Evolutionary conservation across 1,284 basidiomycete species (phyloP).

Genomic region (Ganoderma boninense): DNA sequence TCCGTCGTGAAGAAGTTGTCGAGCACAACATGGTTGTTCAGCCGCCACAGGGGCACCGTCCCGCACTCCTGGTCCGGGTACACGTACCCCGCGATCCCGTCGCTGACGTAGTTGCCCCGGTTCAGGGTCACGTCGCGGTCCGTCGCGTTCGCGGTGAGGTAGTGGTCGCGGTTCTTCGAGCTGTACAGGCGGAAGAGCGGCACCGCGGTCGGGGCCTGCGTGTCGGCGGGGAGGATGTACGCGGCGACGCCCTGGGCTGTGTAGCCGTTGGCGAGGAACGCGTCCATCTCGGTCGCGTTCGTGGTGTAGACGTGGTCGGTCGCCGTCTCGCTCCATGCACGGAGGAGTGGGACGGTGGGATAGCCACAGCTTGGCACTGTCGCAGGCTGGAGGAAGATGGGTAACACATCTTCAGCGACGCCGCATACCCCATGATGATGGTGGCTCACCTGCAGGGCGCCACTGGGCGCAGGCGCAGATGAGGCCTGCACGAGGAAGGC

Average conservation of each 20-base stretch:
- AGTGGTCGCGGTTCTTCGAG: neutral
- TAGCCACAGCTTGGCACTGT: slow-evolving; percentile 3
- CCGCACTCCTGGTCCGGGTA: slow-evolving; percentile 6
- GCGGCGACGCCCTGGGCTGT: neutral
- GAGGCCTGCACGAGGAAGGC: neutral
- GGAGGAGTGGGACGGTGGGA: neutral
- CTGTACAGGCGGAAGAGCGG: slow-evolving; percentile 8
- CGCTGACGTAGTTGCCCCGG: slow-evolving; percentile 5
- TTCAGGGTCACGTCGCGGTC: neutral
- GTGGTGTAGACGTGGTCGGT: slow-evolving; percentile 7
- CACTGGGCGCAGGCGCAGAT: neutral
- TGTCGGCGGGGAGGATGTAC: slow-evolving; percentile 1
- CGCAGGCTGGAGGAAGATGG: neutral
- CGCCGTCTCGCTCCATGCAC: neutral
- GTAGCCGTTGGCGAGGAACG: neutral
- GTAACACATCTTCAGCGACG: neutral
- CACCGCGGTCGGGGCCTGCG: neutral
- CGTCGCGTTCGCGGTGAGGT: slow-evolving; percentile 4
- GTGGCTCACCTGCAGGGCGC: neutral
- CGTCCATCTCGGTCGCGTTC: slow-evolving; percentile 2
- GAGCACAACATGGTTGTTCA: neutral
- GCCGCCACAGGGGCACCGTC: neutral
- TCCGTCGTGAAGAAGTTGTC: slow-evolving; percentile 9
- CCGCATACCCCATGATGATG: too few species aligned
- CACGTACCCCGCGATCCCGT: slow-evolving; percentile 3